Base-by-base conservation (phyloP, 2,329 filamentous ascomycete genomes). In the Verticillium zaregamsianum region DNA sequence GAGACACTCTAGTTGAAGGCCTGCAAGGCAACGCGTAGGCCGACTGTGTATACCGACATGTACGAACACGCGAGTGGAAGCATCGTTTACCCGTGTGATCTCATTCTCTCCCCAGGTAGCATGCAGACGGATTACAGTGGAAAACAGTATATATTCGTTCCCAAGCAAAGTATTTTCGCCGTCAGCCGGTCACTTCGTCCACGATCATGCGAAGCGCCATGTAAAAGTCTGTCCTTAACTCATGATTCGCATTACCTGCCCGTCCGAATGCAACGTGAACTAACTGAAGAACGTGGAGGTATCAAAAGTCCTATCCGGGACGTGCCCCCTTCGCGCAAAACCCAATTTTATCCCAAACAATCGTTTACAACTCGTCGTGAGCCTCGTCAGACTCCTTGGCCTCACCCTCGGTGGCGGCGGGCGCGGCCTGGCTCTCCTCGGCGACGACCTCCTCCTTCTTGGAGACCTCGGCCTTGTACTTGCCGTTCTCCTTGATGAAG, bases 401-500 rank as follows among this genome's bases (percentile, higher is more conserved):
- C 58, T 71, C 74, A 65, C 81, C 77, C 72, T 86, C 82, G 31
- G 80, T 79, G 69, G 83, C 76, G 68, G 82, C 80, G 61, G 81
- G 79, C 54, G 81, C 80, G 62, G 80, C 77, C 40, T 76, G 72
- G 20, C 76, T 79, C 74, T 88, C 82, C 69, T 85, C 83, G 40
- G 78, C 76, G 39, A 78, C 76, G 68, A 84, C 83, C 69, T 83
- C 83, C 70, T 78, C 76, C 69, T 80, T 78, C 68, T 82, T 80
- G 61, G 82, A 78, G 65, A 89, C 87, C 70, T 89, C 87, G 67
- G 91, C 87, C 78, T 90, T 88, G 85, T 96, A 86, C 80, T 93
- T 95, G 79, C 95, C 95, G 77, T 95, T 96, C 84, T 97, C 93
- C 80, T 92, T 89, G 77, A 99, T 86, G 82, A 99, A 99, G 71